Percentiles rank a stretch among this genome's conserved stretches.
Conservation (phyloP, 1,284 basidiomycete species). For the Fomitiporia mediterranea region DNA sequence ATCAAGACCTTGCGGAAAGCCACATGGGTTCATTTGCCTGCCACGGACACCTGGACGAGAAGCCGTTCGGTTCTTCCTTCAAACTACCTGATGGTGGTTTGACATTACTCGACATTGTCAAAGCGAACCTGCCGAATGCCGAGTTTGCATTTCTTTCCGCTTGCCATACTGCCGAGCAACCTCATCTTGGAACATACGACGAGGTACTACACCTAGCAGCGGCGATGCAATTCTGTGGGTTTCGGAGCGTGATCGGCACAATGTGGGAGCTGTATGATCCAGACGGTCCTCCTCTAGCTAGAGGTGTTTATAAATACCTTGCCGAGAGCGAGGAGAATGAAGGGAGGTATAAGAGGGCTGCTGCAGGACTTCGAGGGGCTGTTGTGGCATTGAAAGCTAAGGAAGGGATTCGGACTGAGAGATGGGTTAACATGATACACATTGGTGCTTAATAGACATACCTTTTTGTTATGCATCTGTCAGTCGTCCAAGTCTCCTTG, state of each 20-base stretch:
- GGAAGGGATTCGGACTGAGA: too few relatives aligned
- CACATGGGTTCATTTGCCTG: slow-evolving; percentile 35
- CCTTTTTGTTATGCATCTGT: too few relatives aligned
- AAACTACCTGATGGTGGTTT: slow-evolving; percentile 1
- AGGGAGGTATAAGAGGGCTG: slow-evolving; percentile 18
- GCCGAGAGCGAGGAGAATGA: slow-evolving; percentile 6
- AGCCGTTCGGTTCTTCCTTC: slow-evolving; percentile 30
- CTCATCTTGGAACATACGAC: slow-evolving; percentile 25
- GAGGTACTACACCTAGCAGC: slow-evolving; percentile 34
- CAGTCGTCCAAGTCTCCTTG: too few relatives aligned
- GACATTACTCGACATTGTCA: too few relatives aligned
- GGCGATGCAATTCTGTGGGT: too few relatives aligned
- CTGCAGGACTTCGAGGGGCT: slow-evolving; percentile 20
- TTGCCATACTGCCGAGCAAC: too few relatives aligned
- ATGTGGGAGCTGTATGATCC: slow-evolving; percentile 27
- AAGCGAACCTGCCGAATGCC: too few relatives aligned
- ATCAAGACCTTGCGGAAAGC: slow-evolving; percentile 27
- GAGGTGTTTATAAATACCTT: slow-evolving; percentile 25
- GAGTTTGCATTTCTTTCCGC: too few relatives aligned
- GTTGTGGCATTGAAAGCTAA: too few relatives aligned
- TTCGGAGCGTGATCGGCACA: too few relatives aligned
- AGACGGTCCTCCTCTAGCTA: slow-evolving; percentile 24
- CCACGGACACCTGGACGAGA: slow-evolving; percentile 26
- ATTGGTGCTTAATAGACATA: too few relatives aligned
- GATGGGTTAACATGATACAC: too few relatives aligned